A percentile compares a stretch with the other conserved stretches of the same genome.
phyloP scores from a whole-genome alignment of 768 basidiomycete species.

The Kwoniella botswanensis region DNA sequence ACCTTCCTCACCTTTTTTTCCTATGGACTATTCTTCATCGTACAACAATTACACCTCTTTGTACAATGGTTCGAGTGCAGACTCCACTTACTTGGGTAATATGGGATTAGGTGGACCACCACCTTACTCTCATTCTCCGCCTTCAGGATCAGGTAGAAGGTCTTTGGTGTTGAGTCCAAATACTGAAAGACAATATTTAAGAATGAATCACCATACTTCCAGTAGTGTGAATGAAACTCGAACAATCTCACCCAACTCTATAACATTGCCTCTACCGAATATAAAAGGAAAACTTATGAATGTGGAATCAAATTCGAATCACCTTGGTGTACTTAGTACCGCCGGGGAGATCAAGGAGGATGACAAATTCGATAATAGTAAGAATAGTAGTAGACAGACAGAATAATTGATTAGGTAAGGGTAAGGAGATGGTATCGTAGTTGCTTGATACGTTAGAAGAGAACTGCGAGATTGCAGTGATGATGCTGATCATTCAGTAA shows the following conservation, averaged over 20 bases:
- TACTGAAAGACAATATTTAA: constrained; percentile 11
- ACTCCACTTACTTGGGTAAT: background rate
- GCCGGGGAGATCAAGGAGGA: background rate
- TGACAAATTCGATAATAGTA: background rate
- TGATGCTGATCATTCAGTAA: no score
- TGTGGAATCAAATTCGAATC: background rate
- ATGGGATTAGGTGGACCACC: constrained; percentile 12
- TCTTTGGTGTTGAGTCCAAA: background rate
- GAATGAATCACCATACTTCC: background rate
- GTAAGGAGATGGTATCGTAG: no score
- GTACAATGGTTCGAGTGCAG: no score
- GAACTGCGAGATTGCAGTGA: no score
- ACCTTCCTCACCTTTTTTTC: constrained; percentile 5
- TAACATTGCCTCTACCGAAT: background rate
- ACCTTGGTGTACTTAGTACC: constrained; percentile 2
- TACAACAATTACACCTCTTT: background rate
- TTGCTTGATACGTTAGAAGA: no score
- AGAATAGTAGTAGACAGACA: background rate
- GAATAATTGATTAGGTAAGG: no score
- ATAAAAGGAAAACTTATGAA: background rate
- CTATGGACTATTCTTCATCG: background rate
- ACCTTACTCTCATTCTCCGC: constrained; percentile 26
- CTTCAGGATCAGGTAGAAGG: background rate
- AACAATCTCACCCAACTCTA: background rate
- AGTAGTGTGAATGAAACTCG: background rate